Evolutionary conservation across 1,139 yeast species (phyloP).

Genomic region (Zygosaccharomyces sapae): DNA sequence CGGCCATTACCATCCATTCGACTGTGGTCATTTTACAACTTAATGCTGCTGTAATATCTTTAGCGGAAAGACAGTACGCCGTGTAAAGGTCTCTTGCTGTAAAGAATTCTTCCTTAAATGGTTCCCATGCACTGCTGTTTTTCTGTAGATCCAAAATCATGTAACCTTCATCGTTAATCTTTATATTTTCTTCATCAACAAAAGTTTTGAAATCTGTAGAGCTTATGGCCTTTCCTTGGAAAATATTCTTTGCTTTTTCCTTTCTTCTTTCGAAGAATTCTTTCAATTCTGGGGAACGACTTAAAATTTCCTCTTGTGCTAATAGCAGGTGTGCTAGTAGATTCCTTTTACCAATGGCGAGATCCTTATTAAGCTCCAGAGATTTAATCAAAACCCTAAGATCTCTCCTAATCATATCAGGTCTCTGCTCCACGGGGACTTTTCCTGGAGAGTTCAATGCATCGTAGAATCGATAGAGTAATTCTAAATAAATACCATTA

Average conservation of each 20-base stretch:
- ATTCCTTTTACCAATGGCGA: constrained; percentile 54
- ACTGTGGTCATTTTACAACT: constrained; percentile 63
- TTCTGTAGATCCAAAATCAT: constrained; percentile 34
- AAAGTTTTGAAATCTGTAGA: constrained; percentile 28
- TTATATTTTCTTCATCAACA: constrained; percentile 31
- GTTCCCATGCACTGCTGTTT: constrained; percentile 55
- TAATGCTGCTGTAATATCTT: constrained; percentile 61
- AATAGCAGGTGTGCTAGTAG: constrained; percentile 59
- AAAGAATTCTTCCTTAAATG: constrained; percentile 71
- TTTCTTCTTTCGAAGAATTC: constrained; percentile 31
- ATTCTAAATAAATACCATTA: constrained; percentile 58
- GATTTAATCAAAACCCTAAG: constrained; percentile 64
- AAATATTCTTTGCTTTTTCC: constrained; percentile 21
- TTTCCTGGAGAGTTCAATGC: constrained; percentile 43
- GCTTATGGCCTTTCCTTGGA: constrained; percentile 19
- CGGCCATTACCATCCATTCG: constrained; percentile 70
- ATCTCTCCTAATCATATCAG: constrained; percentile 67
- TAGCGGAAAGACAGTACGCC: constrained; percentile 62
- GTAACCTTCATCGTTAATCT: constrained; percentile 32
- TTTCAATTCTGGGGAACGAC: constrained; percentile 35
- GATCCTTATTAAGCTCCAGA: constrained; percentile 53
- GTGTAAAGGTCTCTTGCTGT: constrained; percentile 67
- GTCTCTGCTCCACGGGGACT: constrained; percentile 40
- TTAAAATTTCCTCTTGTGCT: constrained; percentile 59
- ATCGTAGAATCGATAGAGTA: constrained; percentile 59